phyloP scores from a whole-genome alignment of 2,329 filamentous ascomycete genomes.

The Neofusicoccum umdonicola region DNA sequence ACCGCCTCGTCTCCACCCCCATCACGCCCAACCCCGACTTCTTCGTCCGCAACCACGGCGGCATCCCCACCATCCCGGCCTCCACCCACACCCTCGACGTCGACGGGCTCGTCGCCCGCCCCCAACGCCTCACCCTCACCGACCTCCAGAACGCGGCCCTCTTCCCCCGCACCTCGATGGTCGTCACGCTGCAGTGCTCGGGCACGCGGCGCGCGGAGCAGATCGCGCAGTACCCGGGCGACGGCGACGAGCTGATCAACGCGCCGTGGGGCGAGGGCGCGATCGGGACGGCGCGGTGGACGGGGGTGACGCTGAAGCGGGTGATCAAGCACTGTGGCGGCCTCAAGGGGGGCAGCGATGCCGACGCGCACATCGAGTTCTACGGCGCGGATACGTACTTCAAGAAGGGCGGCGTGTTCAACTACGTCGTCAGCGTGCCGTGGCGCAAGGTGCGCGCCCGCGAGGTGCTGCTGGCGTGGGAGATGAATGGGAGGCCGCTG shows the following conservation, averaged over 20 bases:
- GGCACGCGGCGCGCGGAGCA: conserved; percentile 70
- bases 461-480: conserved; percentile 67
- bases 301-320: conserved; percentile 65
- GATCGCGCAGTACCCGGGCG: conserved; percentile 64
- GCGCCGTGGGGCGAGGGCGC: conserved; percentile 53
- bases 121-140: conserved; percentile 55
- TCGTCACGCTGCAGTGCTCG: conserved; percentile 65
- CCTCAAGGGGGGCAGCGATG: conserved; percentile 45
- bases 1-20: conserved; percentile 55
- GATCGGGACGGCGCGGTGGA: conserved; percentile 64
- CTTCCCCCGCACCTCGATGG: conserved; percentile 60
- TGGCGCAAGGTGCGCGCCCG: conserved; percentile 65
- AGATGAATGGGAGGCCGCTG: conserved; percentile 67
- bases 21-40: conserved; percentile 63
- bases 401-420: conserved; percentile 63
- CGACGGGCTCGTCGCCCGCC: conserved; percentile 61
- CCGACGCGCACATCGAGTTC: conserved; percentile 61
- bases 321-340: conserved; percentile 70
- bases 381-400: conserved; percentile 72
- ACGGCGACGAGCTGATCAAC: conserved; percentile 60
- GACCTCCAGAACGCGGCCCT: conserved; percentile 60
- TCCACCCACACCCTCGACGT: conserved; percentile 55
- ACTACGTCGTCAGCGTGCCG: conserved; percentile 67
- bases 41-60: conserved; percentile 71
- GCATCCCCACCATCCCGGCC: conserved; percentile 64